Conservation (phyloP, 1,284 basidiomycete species). For the Trichosporon sp. region DNA sequence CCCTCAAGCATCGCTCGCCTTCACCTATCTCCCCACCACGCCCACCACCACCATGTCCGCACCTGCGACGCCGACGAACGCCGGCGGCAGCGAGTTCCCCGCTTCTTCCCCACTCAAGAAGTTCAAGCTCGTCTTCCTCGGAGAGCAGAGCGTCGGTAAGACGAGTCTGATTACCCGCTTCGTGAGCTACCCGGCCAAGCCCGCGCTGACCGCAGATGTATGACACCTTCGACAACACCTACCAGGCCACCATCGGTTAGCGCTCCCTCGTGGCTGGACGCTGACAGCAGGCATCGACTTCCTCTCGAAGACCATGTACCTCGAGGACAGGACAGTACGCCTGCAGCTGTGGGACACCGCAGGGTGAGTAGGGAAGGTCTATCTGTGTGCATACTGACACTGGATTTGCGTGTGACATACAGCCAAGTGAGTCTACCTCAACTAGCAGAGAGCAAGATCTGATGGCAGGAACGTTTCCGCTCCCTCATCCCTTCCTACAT, state of each 20-base stretch:
- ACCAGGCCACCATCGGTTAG: conserved; percentile 91
- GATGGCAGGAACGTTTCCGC: conserved; percentile 84
- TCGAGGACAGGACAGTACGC: conserved; percentile 96
- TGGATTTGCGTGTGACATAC: conserved; percentile 22
- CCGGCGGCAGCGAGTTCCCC: conserved; percentile 24
- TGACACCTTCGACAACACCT: conserved; percentile 99
- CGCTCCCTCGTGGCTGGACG: background rate
- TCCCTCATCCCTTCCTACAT: conserved; percentile 99
- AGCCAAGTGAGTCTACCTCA: conserved; percentile 40
- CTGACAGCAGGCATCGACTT: conserved; percentile 78
- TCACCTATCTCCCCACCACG: background rate
- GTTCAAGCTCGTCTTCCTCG: conserved; percentile 93
- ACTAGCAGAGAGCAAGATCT: background rate
- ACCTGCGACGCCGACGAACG: conserved; percentile 21
- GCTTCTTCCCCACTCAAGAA: conserved; percentile 72
- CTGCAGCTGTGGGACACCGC: conserved; percentile 96
- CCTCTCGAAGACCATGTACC: conserved; percentile 99
- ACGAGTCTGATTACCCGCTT: conserved; percentile 96
- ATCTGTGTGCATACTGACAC: background rate
- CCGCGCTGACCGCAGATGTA: conserved; percentile 74
- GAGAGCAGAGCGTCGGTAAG: conserved; percentile 92
- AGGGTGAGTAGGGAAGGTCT: conserved; percentile 37
- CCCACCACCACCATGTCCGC: conserved; percentile 24
- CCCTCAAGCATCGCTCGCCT: background rate
- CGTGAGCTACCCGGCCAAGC: conserved; percentile 42